These are phyloP conservation scores for Monosporascus sp. DNA, from an alignment of 2,329 filamentous ascomycete genomes.

Conservation along the genomic window DNA sequence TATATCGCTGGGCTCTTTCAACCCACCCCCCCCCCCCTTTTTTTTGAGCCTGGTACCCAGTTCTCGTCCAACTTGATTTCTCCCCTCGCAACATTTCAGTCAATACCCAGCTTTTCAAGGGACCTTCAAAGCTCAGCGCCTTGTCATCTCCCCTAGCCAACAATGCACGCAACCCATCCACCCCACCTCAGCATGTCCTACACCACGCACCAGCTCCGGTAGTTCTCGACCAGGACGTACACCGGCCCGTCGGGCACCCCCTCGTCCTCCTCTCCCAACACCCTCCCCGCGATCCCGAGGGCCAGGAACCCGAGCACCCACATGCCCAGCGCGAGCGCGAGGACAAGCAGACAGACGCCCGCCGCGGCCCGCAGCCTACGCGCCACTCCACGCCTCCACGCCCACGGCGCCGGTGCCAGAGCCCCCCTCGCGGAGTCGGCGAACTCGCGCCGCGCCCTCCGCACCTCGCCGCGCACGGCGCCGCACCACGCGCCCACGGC, in stretches of 20 bases:
- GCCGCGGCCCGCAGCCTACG: neutral
- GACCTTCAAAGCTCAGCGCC: too few species aligned
- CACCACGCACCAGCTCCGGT: conserved; percentile 5
- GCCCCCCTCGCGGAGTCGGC: neutral
- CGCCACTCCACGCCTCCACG: neutral
- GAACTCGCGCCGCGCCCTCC: neutral
- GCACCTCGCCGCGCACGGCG: neutral
- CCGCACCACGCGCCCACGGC: neutral
- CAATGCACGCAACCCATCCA: too few species aligned
- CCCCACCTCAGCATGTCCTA: neutral
- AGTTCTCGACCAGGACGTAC: neutral
- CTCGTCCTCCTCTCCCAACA: conserved; percentile 21
- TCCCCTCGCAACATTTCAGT: too few species aligned
- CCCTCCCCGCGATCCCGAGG: conserved; percentile 35
- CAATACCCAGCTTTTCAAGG: too few species aligned
- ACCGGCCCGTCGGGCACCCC: neutral
- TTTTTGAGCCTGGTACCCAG: too few species aligned
- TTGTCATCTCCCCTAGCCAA: too few species aligned
- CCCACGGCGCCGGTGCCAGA: neutral
- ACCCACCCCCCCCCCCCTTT: too few species aligned
- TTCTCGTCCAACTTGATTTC: too few species aligned
- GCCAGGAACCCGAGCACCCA: neutral
- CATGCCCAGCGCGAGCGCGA: neutral
- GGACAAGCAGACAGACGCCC: neutral
- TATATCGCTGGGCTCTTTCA: too few species aligned